Base-by-base conservation (phyloP, 768 basidiomycete species). In the Megacollybia marginata region DNA sequence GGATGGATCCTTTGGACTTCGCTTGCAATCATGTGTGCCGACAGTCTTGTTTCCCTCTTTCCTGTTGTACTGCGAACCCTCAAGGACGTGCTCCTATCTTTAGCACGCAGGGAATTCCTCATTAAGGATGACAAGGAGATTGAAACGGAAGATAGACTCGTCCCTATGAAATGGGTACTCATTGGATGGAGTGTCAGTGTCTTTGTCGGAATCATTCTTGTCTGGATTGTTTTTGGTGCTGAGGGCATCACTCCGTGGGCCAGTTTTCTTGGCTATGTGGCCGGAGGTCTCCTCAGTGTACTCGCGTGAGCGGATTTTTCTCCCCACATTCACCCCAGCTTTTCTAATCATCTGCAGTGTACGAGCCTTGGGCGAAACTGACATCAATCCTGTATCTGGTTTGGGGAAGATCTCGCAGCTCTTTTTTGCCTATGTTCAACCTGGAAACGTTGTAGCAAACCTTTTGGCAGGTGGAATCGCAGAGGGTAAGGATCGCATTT, bases 1-100 rank as follows among this genome's bases (percentile, higher is more conserved):
- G 91, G 91, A 33, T 95, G 92, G 92, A 92, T 95, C 48, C 78
- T 98, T n/a, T 98, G 95, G 95, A 77, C 85, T 18, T 88, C 92
- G 1, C 75, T 98, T 33, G 94, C 93, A 4, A 88, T 95, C 59
- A 97, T 98, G 95, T 91, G 86, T 63, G 79, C 92, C 33, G 95
- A 98, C 67, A 86, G 85, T 47, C 64, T 97, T 52, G 76, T 97
- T 34, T 92, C 91, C 9, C 80, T 98, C 23, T 56, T 91, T 15
- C 91, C 93, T 16, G 82, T 92, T 51, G 65, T 78, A 38, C 62
- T 72, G 47, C 83, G 85, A 49, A 80, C 78, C 48, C 44, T 76
- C 20, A 52, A 55, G 59, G 65, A 70, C 59, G 48, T 58, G 59
- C 28, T 68, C 45, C 52, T 59, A 49, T 52, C 57, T 47, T 55